phyloP scores from a whole-genome alignment of 2,329 filamentous ascomycete genomes.

The Stagonosporopsis tanaceti region DNA sequence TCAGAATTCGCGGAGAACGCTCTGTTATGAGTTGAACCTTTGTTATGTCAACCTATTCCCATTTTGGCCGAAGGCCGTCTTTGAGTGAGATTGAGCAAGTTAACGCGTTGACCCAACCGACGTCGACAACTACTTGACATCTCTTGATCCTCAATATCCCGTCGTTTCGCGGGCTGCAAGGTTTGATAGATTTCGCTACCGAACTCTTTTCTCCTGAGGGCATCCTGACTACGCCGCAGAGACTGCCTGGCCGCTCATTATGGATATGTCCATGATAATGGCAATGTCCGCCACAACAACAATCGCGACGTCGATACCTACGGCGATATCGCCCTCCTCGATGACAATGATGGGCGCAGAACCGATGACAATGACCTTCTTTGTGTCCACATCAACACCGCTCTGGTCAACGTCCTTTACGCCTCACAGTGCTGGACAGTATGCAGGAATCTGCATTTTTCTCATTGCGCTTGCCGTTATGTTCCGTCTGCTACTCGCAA shows the following conservation, averaged over 20 bases:
- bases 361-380: conserved; percentile 69
- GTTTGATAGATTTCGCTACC: neutral
- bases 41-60: neutral
- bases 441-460: conserved; percentile 91
- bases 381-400: conserved; percentile 65
- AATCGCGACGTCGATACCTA: conserved; percentile 17
- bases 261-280: conserved; percentile 20
- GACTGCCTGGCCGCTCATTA: neutral
- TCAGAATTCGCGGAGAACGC: neutral
- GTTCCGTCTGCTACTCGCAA: conserved; percentile 73
- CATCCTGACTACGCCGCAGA: neutral
- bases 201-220: neutral
- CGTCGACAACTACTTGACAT: neutral
- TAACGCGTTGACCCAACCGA: neutral
- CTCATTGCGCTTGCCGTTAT: conserved; percentile 75
- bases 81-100: conserved; percentile 27
- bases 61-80: conserved; percentile 3
- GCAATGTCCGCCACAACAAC: conserved; percentile 1
- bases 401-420: conserved; percentile 76
- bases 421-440: conserved; percentile 70
- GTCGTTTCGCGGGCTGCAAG: neutral
- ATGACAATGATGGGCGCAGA: conserved; percentile 20
- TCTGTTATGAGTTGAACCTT: neutral
- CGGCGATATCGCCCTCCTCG: conserved; percentile 3
- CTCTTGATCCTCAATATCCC: neutral